Evolutionary conservation across 2,329 filamentous ascomycete genomes (phyloP), one percentile per base, ranked within the genome.

Genomic region (Penicillium sp.): DNA sequence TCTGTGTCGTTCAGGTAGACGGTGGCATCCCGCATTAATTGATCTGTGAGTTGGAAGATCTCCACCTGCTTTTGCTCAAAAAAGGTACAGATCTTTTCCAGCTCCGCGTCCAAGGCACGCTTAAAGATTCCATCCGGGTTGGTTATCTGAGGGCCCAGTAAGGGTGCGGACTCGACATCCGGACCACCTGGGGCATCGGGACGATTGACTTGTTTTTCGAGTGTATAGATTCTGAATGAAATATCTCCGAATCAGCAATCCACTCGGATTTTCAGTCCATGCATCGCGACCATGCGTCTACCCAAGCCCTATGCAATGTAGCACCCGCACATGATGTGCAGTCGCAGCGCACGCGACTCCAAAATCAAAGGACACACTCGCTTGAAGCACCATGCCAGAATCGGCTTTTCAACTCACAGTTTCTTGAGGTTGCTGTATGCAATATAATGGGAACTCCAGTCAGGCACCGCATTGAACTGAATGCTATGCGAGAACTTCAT

Each of bases 401-500:
- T 6, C 24, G 27, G 19, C 8, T 27, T 14, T 44, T n/a, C 39
- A 53, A 82, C 90, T 71, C 76, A 96, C 91, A 97, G 84, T 82
- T 99, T 99, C 83, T 99, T 99, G 68, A 99, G 84, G 71, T 97
- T 98, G 79, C 93, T 97, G 78, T 99, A 99, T 59, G 93, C 90
- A 72, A 99, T 96, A 77, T 99, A 99, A 77, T 98, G 87, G 69
- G 88, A 93, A 81, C 91, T 97, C 95, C 95, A 99, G 78, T 99
- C 95, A n/a, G 95, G 95, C 68, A 99, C 95, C 62, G 95, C 93
- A 81, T 99, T 99, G 80, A 99, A 99, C 82, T 99, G 95, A 68
- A 99, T 89, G 78, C 93, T 98, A 76, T 99, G 95, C 19, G 93
- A 98, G 83, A 99, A 99, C 88, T 98, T 98, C 95, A 99, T 99